Base-by-base conservation (phyloP, 2,329 filamentous ascomycete genomes). In the Aspergillus sp. region DNA sequence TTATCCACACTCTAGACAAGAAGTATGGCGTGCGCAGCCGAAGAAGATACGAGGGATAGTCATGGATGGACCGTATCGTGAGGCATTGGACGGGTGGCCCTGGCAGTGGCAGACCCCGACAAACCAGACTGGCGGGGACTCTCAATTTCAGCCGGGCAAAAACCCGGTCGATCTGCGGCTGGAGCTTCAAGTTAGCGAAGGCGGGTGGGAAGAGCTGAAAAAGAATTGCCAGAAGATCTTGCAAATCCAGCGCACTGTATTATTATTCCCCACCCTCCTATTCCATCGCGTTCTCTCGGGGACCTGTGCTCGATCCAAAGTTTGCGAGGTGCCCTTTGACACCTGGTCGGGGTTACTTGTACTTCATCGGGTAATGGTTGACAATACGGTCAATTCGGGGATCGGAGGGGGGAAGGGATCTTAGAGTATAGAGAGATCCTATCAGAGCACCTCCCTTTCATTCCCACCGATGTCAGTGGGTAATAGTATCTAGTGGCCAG, bases 1-100 rank as follows among this genome's bases (percentile, higher is more conserved):
- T 36, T 44, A 44, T 44, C 41, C 21, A 44, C 19, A 50, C 6
- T 44, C 11, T 10, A n/a, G 25, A 8, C 25, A 50, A 27, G n/a
- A 27, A 8, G 23, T 50, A 50, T 50, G 47, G 47, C n/a, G 47
- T 50, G 47, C 25, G 25, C 23, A 30, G 47, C 25, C 25, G 25
- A 50, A 50, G 25, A 30, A 30, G 47, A 50, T 50, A 50, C 47
- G 47, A 50, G 47, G 47, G 47, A 50, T 32, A 27, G 47, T n/a
- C 47, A 27, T 32, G 47, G 47, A 30, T 27, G 47, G 47, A 50
- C 27, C 47, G 25, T 50, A 50, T 50, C 27, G 25, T 27, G 47
- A 50, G 44, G 23, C 44, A 27, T 30, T 23, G 44, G 15, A 25
- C 21, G 44, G 21, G 44, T 48, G 41, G 17, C 41, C 19, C 23